Base-by-base conservation (phyloP, 371 early-diverging fungal species). In the Actinomortierella wolfii region DNA sequence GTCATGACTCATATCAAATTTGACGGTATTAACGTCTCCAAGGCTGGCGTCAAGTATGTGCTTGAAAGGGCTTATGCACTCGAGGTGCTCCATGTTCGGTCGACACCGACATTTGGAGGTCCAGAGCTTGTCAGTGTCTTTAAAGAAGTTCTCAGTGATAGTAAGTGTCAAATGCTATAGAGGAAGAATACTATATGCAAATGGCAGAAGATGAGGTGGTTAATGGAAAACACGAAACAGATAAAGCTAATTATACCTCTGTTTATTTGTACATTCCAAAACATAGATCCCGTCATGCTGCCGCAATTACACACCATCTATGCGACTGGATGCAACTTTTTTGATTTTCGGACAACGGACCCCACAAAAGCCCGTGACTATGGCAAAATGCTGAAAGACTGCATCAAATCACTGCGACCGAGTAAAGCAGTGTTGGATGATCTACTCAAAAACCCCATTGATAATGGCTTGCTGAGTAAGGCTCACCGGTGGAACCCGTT, bases 401-500 rank as follows among this genome's bases (percentile, higher is more conserved):
- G 24, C 34, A 51, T 51, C 28, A 28, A 28, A 15, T 13, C 28
- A 17, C 24, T n/a, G 8, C 51, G 51, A 28, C 51, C 51, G 13
- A 26, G 17, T 9, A 24, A 28, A 14, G 51, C 24, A 9, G 17
- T 51, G 14, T 28, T 51, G n/a, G n/a, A 26, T 11, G 51, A 25
- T 1, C 29, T 17, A 13, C 17, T 51, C n/a, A 28, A 51, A 11
- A 28, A 51, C 28, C 51, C 51, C 1, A 28, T 51, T 13, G 51
- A 29, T 8, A 51, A 51, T n/a, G 51, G 51, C 8, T n/a, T 51
- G 7, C 25, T 51, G 8, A 51, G 28, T 11, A 51, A 51, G 18
- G 28, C 28, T n/a, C n/a, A 29, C 51, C 24, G 28, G 28, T 51
- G 51, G 51, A 51, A 51, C 34, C 51, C 51, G n/a, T 51, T 51